Evolutionary conservation across 2,329 filamentous ascomycete species (phyloP), one percentile per base, ranked within the genome.

Genomic region (Davidsoniella virescens): DNA sequence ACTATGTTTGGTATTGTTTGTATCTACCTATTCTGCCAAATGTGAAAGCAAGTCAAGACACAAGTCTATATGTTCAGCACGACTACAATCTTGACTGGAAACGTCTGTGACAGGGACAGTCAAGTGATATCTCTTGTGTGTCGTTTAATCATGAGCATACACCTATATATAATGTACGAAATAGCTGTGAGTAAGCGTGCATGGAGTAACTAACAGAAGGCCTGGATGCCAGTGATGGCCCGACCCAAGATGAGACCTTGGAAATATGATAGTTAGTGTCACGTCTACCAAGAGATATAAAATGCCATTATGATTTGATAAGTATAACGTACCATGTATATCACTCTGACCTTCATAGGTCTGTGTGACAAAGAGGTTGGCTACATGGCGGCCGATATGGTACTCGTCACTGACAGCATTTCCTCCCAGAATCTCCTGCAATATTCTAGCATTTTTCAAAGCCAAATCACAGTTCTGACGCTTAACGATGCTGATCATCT

Each of bases 331-430:
- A 90, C 87, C 78, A 65, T 96, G 92, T 62, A 96, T 96, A 66
- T 96, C 92, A 62, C 88, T 95, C 67, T 96, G 92, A 18, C 92
- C 92, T 68, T 98, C 92, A 59, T 98, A 98, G 1, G 90, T 96
- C 69, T 96, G 90, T 50, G 90, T 93, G 49, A 98, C 92, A 65
- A 93, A 98, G 56, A 98, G 65, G 64, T 98, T 98, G 51, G 90
- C 82, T 53, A 95, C 92, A 68, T 96, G 92, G 56, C 92, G 78
- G 14, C 87, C 92, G 60, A 98, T 95, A 55, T 80, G 80, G 61
- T 96, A 98, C 68, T 98, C 92, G 59, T 98, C 92, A 61, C 87
- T 94, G 46, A 92, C 87, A n/a, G 92, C 92, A 62, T 98, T 98
- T 26, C 92, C 92, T 52, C 92, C 92, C 67, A 98, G 95, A 18